phyloP scores from a whole-genome alignment of 495 filamentous ascomycete species.

The Glonium stellatum region DNA sequence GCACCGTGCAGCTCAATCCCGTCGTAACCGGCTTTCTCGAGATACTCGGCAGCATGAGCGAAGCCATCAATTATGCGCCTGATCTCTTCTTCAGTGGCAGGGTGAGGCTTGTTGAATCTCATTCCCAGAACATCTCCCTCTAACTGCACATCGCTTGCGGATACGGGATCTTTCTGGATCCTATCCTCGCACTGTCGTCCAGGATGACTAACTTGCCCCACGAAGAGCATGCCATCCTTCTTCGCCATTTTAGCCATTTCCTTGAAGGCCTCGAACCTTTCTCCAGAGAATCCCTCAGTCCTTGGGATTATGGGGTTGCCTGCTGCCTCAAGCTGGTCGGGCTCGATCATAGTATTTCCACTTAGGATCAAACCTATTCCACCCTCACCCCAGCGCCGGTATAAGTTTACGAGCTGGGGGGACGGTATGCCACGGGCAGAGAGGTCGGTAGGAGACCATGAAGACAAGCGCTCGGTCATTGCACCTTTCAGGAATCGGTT shows the following conservation, averaged over 20 bases:
- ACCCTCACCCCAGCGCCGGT: slow-evolving; percentile 54
- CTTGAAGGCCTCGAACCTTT: slow-evolving; percentile 53
- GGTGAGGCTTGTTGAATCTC: slow-evolving; percentile 44
- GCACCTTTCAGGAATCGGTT: slow-evolving; percentile 61
- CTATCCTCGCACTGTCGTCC: slow-evolving; percentile 48
- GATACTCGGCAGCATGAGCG: slow-evolving; percentile 50
- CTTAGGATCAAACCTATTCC: slow-evolving; percentile 52
- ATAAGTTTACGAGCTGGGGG: slow-evolving; percentile 50
- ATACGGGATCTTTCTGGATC: slow-evolving; percentile 51
- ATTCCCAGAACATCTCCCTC: slow-evolving; percentile 40
- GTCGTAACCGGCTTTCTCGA: slow-evolving; percentile 53
- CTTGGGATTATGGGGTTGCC: slow-evolving; percentile 54
- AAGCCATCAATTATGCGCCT: slow-evolving; percentile 44
- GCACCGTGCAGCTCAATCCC: slow-evolving; percentile 52
- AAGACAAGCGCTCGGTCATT: slow-evolving; percentile 55
- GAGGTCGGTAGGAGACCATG: slow-evolving; percentile 47
- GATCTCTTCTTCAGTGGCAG: slow-evolving; percentile 48
- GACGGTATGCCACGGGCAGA: slow-evolving; percentile 51
- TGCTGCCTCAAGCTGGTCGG: slow-evolving; percentile 50
- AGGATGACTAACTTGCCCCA: slow-evolving; percentile 57
- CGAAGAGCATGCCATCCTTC: slow-evolving; percentile 47
- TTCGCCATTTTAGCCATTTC: slow-evolving; percentile 45
- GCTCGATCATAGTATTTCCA: slow-evolving; percentile 57
- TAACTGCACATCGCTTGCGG: slow-evolving; percentile 49
- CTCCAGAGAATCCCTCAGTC: slow-evolving; percentile 41